Base-by-base conservation (phyloP, 2,329 filamentous ascomycete species). In the Drechslerella dactyloides region DNA sequence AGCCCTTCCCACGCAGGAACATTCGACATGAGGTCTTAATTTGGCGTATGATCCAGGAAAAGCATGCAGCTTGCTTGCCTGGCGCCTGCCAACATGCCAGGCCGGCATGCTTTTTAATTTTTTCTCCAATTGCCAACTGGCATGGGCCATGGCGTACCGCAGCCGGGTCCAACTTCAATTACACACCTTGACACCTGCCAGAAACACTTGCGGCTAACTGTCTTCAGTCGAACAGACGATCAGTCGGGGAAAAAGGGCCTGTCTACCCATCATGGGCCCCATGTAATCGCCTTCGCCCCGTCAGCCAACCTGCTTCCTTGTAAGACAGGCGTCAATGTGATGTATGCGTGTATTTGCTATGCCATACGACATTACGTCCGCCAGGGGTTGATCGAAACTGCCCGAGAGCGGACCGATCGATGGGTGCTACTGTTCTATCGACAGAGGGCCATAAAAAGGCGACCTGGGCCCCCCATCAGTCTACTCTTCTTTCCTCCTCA, bases 261-360 rank as follows among this genome's bases (percentile, higher is more conserved):
- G 50, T 57, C 58, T 53, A 51, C 53, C 13, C 11, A 19, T n/a
- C 30, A 53, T 59, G 59, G 58, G 53, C 58, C 59, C 66, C 65
- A 69, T 63, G 58, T 58, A 40, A 40, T 51, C 46, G 58, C 35
- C 40, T 44, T 42, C n/a, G 48, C 40, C 37, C 40, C 27, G 42
- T 48, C 50, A 59, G 40, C 55, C 48, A 40, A 50, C 44, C 48
- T 53, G 52, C 35, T 62, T 62, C 52, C 37, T 46, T 61, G 37
- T 51, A 35, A 70, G 53, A 64, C 48, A 57, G 50, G 66, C 66
- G 66, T 70, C 68, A 72, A 72, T 52, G 68, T 72, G 68, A 65
- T 65, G 68, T 65, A 65, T 57, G 58, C 21, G 19, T 65, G 68
- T 65, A 65, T 57, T 52, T 48, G 19, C 3, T 15, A 44, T 44